Evolutionary conservation across 2,329 filamentous ascomycete species (phyloP).

Genomic region (Sarocladium strictum): DNA sequence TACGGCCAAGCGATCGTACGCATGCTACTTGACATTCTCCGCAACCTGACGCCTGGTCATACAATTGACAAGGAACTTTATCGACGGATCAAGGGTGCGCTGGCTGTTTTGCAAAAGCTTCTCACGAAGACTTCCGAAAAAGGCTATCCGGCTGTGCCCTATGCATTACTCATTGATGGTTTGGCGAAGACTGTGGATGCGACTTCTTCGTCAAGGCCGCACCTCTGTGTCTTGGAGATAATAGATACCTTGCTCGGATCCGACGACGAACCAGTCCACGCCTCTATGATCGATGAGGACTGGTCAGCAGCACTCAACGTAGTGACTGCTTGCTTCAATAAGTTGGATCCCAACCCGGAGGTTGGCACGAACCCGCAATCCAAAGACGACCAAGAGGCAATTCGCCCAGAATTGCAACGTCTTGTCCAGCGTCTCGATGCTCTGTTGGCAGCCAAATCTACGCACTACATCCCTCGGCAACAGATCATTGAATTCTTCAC

Average conservation of each 20-base stretch:
- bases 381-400: conserved; percentile 20
- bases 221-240: conserved; percentile 41
- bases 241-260: conserved; percentile 52
- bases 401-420: conserved; percentile 36
- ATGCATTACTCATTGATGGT: conserved; percentile 52
- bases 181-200: conserved; percentile 44
- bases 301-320: conserved; percentile 58
- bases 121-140: conserved; percentile 53
- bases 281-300: conserved; percentile 57
- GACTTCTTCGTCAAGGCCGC: conserved; percentile 38
- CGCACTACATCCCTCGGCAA: conserved; percentile 57
- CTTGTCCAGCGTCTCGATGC: conserved; percentile 45
- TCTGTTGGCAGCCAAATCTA: conserved; percentile 36
- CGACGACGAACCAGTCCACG: conserved; percentile 45
- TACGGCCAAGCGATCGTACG: conserved; percentile 64
- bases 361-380: conserved; percentile 16
- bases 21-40: conserved; percentile 57
- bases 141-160: conserved; percentile 54
- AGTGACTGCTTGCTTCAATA: conserved; percentile 45
- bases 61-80: conserved; percentile 44
- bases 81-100: conserved; percentile 54
- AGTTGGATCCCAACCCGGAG: conserved; percentile 9
- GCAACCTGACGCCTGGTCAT: conserved; percentile 39
- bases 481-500: conserved; percentile 63
- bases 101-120: conserved; percentile 58